Conservation (phyloP, 75 land plant species). For the Ceratopteris richardii region DNA sequence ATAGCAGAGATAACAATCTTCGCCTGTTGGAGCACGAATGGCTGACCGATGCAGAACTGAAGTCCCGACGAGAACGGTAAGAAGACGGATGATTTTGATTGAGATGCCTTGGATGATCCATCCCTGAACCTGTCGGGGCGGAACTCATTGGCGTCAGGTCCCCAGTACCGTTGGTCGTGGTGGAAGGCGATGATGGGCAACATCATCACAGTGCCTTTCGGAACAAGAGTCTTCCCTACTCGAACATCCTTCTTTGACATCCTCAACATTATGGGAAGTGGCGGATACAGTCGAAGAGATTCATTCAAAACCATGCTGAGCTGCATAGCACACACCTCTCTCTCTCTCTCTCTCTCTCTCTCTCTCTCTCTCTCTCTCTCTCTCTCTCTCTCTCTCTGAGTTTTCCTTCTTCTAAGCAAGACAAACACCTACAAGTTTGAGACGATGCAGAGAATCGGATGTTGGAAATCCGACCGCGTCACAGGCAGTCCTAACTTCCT, state of each 20-base stretch:
- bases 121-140: slow-evolving; percentile 43
- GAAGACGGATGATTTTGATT: slow-evolving; percentile 18
- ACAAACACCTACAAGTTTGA: slow-evolving; percentile 20
- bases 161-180: slow-evolving; percentile 47
- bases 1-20: slow-evolving; percentile 44
- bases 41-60: slow-evolving; percentile 49
- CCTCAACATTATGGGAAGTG: slow-evolving; percentile 23
- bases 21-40: slow-evolving; percentile 39
- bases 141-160: slow-evolving; percentile 49
- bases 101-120: slow-evolving; percentile 34
- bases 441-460: slow-evolving; percentile 1
- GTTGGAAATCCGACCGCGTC: slow-evolving; percentile 4
- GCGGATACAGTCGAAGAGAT: slow-evolving; percentile 44
- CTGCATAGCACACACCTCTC: too few species aligned
- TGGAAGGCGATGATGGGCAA: slow-evolving; percentile 42
- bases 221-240: slow-evolving; percentile 33
- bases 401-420: too few species aligned
- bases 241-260: slow-evolving; percentile 29
- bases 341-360: too few species aligned
- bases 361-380: too few species aligned
- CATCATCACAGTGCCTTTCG: slow-evolving; percentile 33
- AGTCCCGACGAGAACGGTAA: slow-evolving; percentile 61
- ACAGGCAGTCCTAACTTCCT: slow-evolving; percentile 26
- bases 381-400: too few species aligned
- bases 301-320: slow-evolving; percentile 57